A percentile compares a stretch with the other conserved stretches of the same genome.
phyloP scores from a whole-genome alignment of 495 filamentous ascomycete genomes.

The Talaromyces borbonicus region DNA sequence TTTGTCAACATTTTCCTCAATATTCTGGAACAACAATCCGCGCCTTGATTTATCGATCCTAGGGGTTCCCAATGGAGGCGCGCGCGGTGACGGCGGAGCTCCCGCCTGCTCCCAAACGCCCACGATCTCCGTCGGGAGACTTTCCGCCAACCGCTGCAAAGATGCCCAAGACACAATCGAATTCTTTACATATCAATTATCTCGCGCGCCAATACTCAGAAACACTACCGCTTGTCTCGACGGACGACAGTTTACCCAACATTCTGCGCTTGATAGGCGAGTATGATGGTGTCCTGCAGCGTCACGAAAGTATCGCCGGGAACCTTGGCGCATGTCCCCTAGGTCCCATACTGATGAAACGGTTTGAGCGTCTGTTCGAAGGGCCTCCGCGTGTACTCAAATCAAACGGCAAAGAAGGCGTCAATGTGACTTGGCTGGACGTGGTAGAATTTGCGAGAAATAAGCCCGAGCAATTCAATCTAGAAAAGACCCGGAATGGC shows the following conservation, averaged over 20 bases:
- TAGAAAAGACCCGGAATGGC: conserved; percentile 58
- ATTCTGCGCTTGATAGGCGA: conserved; percentile 60
- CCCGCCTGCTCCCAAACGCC: conserved; percentile 46
- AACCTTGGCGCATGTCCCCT: conserved; percentile 78
- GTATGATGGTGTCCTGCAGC: conserved; percentile 74
- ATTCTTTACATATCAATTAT: conserved; percentile 74
- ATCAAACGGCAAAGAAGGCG: conserved; percentile 51
- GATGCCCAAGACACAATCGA: conserved; percentile 41
- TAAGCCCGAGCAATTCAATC: conserved; percentile 69
- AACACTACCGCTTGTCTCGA: conserved; percentile 50
- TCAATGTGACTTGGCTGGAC: conserved; percentile 67
- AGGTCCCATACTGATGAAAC: conserved; percentile 71
- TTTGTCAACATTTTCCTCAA: no score
- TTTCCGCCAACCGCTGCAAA: conserved; percentile 37
- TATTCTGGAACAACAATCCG: no score
- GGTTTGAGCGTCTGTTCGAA: conserved; percentile 78
- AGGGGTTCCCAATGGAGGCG: conserved; percentile 36
- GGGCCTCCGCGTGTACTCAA: conserved; percentile 63
- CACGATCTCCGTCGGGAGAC: conserved; percentile 48
- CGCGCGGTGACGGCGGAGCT: conserved; percentile 23
- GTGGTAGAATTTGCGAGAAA: conserved; percentile 74
- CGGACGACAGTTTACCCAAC: conserved; percentile 49
- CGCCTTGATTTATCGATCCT: no score
- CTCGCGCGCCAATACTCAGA: conserved; percentile 54
- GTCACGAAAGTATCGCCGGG: conserved; percentile 75